Percentiles rank a stretch among this genome's conserved stretches.
Evolutionary conservation across 768 basidiomycete genomes (phyloP).

Genomic region (Coprinopsis strossmayeri): DNA sequence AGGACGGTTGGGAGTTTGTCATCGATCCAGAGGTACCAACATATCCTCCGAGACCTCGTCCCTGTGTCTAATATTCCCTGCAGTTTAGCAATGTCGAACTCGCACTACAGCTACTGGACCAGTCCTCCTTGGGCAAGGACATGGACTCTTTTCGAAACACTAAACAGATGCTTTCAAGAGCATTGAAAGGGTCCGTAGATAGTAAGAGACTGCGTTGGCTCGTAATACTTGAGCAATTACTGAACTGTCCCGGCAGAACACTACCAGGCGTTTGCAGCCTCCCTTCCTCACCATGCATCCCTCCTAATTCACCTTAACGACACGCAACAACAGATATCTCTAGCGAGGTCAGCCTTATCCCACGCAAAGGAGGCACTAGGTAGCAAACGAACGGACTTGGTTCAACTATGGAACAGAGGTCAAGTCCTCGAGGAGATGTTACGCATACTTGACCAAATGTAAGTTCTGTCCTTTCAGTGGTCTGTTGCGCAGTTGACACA

Average conservation of each 20-base stretch:
- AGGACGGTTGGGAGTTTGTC: slow-evolving; percentile 86
- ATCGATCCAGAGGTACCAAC: slow-evolving; percentile 67
- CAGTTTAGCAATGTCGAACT: slow-evolving; percentile 94
- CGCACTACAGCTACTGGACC: slow-evolving; percentile 83
- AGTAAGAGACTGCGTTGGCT: slow-evolving; percentile 43
- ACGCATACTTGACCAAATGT: slow-evolving; percentile 92
- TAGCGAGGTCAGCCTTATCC: slow-evolving; percentile 61
- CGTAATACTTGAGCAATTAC: background rate
- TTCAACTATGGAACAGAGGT: slow-evolving; percentile 82
- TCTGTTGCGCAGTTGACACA: background rate
- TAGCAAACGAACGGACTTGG: slow-evolving; percentile 81
- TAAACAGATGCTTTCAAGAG: slow-evolving; percentile 70
- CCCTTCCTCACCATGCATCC: slow-evolving; percentile 83
- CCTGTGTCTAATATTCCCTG: slow-evolving; percentile 2
- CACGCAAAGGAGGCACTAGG: slow-evolving; percentile 78
- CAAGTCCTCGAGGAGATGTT: slow-evolving; percentile 96
- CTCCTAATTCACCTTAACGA: slow-evolving; percentile 65
- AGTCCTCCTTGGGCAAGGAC: slow-evolving; percentile 64
- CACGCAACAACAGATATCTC: slow-evolving; percentile 69
- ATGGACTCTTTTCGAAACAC: slow-evolving; percentile 73
- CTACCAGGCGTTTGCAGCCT: slow-evolving; percentile 92
- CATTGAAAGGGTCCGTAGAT: slow-evolving; percentile 84
- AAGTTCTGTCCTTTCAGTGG: slow-evolving; percentile 21
- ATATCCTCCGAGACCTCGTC: slow-evolving; percentile 9
- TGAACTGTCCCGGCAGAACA: slow-evolving; percentile 48